Evolutionary conservation across 2,329 filamentous ascomycete genomes (phyloP).

Genomic region (Colletotrichum shisoi): DNA sequence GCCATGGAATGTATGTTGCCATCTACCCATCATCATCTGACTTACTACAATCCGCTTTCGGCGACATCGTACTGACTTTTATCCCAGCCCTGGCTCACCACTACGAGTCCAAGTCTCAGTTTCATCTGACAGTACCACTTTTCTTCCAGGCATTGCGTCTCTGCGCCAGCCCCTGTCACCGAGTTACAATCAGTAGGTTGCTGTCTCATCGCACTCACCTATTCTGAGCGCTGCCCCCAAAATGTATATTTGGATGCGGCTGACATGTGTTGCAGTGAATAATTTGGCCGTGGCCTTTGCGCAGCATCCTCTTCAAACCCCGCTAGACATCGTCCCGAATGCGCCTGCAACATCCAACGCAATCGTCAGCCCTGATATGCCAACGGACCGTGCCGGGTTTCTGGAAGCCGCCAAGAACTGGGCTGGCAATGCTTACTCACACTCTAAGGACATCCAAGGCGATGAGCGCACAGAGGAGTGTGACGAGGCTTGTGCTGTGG

Average conservation of each 20-base stretch:
- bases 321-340: conserved; percentile 32
- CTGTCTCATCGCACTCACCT: conserved; percentile 18
- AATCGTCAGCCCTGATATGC: conserved; percentile 43
- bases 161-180: conserved; percentile 74
- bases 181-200: conserved; percentile 75
- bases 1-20: conserved; percentile 68
- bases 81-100: conserved; percentile 72
- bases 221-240: neutral
- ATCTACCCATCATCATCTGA: neutral
- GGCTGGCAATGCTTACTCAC: conserved; percentile 77
- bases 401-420: conserved; percentile 77
- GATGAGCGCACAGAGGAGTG: conserved; percentile 78
- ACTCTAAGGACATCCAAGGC: conserved; percentile 70
- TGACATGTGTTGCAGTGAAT: conserved; percentile 66
- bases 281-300: conserved; percentile 78
- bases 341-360: conserved; percentile 30
- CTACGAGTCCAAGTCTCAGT: conserved; percentile 76
- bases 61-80: conserved; percentile 43
- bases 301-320: conserved; percentile 63
- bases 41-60: neutral
- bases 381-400: conserved; percentile 64
- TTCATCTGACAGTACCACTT: conserved; percentile 83
- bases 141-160: conserved; percentile 84
- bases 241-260: conserved; percentile 1
- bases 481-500: conserved; percentile 81